A percentile compares a stretch with the other conserved stretches of the same genome.
These are phyloP conservation scores for Malus hybrid DNA, from an alignment of 331 rosid genomes.

Conservation along the genomic window DNA sequence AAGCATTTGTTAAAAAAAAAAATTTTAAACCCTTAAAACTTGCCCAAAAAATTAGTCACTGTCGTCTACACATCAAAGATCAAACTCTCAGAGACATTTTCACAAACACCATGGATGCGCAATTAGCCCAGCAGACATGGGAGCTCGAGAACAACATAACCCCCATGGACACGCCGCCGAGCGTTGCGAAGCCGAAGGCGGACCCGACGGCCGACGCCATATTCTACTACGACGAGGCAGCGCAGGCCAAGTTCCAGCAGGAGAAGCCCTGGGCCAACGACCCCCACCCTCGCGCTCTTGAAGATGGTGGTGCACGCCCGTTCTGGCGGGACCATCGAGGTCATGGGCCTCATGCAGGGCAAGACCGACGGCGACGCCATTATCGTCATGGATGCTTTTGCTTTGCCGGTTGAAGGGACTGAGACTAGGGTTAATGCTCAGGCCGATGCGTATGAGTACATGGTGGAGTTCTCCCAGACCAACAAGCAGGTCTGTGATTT, in stretches of 20 bases:
- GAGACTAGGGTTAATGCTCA: conserved; percentile 99
- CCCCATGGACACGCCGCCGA: conserved; percentile 53
- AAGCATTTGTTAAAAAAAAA: too few relatives aligned
- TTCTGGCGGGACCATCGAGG: conserved; percentile 95
- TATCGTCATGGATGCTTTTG: conserved; percentile 94
- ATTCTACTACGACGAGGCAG: conserved; percentile 79
- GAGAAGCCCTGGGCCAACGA: conserved; percentile 85
- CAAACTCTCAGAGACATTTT: neutral
- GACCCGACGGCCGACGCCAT: conserved; percentile 71
- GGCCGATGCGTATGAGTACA: conserved; percentile 94
- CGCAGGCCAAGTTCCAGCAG: conserved; percentile 64
- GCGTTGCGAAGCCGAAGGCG: conserved; percentile 14
- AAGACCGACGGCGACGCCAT: conserved; percentile 85
- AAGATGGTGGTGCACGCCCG: conserved; percentile 99
- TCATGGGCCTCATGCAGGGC: conserved; percentile 99
- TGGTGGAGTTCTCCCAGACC: conserved; percentile 95
- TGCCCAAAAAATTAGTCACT: too few relatives aligned
- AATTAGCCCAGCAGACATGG: conserved; percentile 86
- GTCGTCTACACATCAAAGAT: too few relatives aligned
- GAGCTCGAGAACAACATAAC: conserved; percentile 81
- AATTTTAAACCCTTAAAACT: too few relatives aligned
- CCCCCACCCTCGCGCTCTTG: conserved; percentile 87
- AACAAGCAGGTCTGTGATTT: conserved; percentile 62
- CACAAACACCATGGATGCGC: conserved; percentile 32
- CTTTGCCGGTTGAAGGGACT: conserved; percentile 92